Evolutionary conservation across 2,329 filamentous ascomycete species (phyloP).

Genomic region (Penicillium sp.): DNA sequence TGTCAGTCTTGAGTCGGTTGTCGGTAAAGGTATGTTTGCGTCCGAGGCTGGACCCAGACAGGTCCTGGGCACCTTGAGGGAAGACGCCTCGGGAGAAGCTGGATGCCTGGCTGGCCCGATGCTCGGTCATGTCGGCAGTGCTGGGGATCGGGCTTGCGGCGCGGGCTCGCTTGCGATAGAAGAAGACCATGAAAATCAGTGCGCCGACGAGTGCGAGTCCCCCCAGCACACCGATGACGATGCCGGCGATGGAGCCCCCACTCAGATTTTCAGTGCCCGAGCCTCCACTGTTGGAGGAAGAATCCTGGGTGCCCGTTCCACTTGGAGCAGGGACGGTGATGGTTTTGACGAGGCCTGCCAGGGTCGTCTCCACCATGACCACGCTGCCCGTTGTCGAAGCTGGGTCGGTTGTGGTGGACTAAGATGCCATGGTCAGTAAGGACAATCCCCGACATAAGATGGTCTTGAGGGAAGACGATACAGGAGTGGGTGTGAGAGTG

Average conservation of each 20-base stretch:
- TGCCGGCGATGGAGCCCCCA: constrained; percentile 40
- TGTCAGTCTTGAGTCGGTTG: constrained; percentile 41
- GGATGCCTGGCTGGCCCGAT: constrained; percentile 30
- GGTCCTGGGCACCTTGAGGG: constrained; percentile 23
- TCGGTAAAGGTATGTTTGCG: constrained; percentile 37
- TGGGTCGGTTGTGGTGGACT: constrained; percentile 11
- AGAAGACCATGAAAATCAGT: constrained; percentile 36
- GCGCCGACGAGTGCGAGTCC: constrained; percentile 34
- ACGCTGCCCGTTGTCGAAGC: constrained; percentile 14
- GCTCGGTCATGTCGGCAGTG: constrained; percentile 25
- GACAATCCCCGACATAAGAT: not conserved
- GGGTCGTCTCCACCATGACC: constrained; percentile 19
- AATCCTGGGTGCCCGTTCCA: constrained; percentile 14
- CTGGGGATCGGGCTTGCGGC: constrained; percentile 25
- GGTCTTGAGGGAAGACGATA: constrained; percentile 3
- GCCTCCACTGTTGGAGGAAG: constrained; percentile 10
- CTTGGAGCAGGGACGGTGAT: constrained; percentile 22
- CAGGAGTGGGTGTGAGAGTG: constrained; percentile 4
- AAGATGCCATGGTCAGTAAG: constrained; percentile 6
- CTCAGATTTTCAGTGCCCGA: constrained; percentile 25
- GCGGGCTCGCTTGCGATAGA: constrained; percentile 32
- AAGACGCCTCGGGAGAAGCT: constrained; percentile 31
- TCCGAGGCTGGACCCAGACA: constrained; percentile 15
- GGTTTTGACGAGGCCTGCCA: constrained; percentile 24
- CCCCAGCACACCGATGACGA: constrained; percentile 39